phyloP scores from a whole-genome alignment of 2,329 filamentous ascomycete species.

The Cryphonectria parasitica region DNA sequence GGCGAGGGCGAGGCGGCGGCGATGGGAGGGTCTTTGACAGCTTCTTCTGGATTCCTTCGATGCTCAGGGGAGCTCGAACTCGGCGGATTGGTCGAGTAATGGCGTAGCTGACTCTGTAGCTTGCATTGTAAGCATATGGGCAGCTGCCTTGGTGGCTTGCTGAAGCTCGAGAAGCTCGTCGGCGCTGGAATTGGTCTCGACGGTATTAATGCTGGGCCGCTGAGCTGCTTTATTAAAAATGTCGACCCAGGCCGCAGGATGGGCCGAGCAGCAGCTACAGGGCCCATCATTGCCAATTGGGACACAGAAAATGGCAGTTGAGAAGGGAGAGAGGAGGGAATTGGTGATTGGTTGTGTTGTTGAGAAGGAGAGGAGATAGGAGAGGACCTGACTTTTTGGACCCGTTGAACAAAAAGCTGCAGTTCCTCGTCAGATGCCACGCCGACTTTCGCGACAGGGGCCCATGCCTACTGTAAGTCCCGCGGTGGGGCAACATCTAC shows the following conservation, averaged over 20 bases:
- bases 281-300: slow-evolving; percentile 28
- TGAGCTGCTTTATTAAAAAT: slow-evolving; percentile 29
- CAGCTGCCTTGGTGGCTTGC: slow-evolving; percentile 8
- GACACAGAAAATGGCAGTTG: slow-evolving; percentile 13
- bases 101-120: slow-evolving; percentile 33
- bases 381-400: neutral
- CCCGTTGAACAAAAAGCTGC: slow-evolving; percentile 1
- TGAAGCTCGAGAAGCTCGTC: slow-evolving; percentile 15
- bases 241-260: slow-evolving; percentile 26
- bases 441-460: slow-evolving; percentile 15
- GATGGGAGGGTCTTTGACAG: neutral
- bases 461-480: neutral
- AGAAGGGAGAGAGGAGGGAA: neutral
- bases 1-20: neutral
- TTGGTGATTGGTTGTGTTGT: neutral
- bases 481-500: slow-evolving; percentile 4
- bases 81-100: slow-evolving; percentile 38
- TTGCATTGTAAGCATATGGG: slow-evolving; percentile 38
- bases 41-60: slow-evolving; percentile 3
- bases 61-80: slow-evolving; percentile 22
- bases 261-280: slow-evolving; percentile 30
- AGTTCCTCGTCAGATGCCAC: slow-evolving; percentile 4
- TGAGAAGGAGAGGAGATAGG: neutral
- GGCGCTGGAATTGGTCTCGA: slow-evolving; percentile 18
- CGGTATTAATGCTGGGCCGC: slow-evolving; percentile 24